Conservation (phyloP, 2,329 filamentous ascomycete species). For the Aspergillus clavatus region DNA sequence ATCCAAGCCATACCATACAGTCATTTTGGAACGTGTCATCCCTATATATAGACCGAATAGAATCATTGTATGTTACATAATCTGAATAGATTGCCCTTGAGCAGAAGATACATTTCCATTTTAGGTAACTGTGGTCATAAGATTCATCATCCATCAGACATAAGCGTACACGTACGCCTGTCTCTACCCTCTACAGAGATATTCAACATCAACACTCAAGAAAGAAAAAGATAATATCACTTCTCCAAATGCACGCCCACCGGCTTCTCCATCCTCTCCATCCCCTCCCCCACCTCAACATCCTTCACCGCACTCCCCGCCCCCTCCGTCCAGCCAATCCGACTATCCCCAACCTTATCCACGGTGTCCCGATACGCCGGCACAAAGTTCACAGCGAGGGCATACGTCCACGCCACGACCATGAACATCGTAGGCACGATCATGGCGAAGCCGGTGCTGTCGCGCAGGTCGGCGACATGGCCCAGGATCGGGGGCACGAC, state of each 20-base stretch:
- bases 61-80: neutral
- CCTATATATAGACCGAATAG: neutral
- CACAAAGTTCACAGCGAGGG: constrained; percentile 61
- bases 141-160: too few relatives aligned
- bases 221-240: constrained; percentile 5
- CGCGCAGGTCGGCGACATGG: constrained; percentile 59
- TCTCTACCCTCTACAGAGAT: too few relatives aligned
- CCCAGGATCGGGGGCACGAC: constrained; percentile 68
- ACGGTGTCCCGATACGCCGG: constrained; percentile 59
- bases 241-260: constrained; percentile 10
- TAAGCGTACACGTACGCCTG: too few relatives aligned
- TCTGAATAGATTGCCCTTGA: too few relatives aligned
- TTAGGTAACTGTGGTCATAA: too few relatives aligned
- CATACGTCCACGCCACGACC: constrained; percentile 53
- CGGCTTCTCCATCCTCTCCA: constrained; percentile 5
- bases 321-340: constrained; percentile 38
- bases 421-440: constrained; percentile 62
- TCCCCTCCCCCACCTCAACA: constrained; percentile 11
- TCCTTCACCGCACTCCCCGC: constrained; percentile 23
- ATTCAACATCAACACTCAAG: too few relatives aligned
- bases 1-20: neutral
- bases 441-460: constrained; percentile 60
- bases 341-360: constrained; percentile 50
- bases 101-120: too few relatives aligned
- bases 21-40: neutral